Conservation (phyloP, 106 monocot species). For the Ottelia alismoides region DNA sequence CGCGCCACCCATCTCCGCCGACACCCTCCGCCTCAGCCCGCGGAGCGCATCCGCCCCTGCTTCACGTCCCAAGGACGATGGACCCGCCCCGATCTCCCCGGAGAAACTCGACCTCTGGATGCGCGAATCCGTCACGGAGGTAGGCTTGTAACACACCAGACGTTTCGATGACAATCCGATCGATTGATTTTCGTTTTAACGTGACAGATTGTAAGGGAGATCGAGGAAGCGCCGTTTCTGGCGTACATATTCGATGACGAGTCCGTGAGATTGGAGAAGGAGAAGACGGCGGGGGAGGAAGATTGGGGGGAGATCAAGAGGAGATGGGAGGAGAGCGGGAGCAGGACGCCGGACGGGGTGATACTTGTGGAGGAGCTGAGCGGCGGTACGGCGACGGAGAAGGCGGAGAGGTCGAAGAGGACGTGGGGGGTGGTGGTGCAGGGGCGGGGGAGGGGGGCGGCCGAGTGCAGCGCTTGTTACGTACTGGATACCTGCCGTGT, state of each 20-base stretch:
- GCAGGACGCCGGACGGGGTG: constrained; percentile 37
- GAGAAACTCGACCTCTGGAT: constrained; percentile 64
- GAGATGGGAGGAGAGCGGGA: constrained; percentile 21
- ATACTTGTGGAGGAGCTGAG: constrained; percentile 52
- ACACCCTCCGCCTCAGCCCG: no score
- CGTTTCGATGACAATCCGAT: no score
- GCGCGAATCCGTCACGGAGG: constrained; percentile 45
- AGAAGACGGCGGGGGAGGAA: constrained; percentile 21
- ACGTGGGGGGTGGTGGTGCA: constrained; percentile 67
- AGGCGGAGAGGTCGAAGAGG: background rate
- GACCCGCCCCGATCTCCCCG: constrained; percentile 6
- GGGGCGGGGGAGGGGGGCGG: constrained; percentile 54
- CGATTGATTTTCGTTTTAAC: no score
- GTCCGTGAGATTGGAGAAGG: constrained; percentile 27
- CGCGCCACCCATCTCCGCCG: no score
- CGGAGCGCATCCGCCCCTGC: no score
- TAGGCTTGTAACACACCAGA: no score
- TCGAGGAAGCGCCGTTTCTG: constrained; percentile 53
- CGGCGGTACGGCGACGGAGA: background rate
- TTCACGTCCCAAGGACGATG: no score
- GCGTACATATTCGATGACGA: constrained; percentile 31
- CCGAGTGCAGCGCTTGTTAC: constrained; percentile 50
- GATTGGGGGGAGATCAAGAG: constrained; percentile 34
- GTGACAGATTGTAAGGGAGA: constrained; percentile 59
- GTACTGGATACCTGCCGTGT: constrained; percentile 63